Evolutionary conservation across 345 rosid genomes (phyloP), one percentile per base, ranked within the genome.

Genomic region (Eutrema yunnanense): DNA sequence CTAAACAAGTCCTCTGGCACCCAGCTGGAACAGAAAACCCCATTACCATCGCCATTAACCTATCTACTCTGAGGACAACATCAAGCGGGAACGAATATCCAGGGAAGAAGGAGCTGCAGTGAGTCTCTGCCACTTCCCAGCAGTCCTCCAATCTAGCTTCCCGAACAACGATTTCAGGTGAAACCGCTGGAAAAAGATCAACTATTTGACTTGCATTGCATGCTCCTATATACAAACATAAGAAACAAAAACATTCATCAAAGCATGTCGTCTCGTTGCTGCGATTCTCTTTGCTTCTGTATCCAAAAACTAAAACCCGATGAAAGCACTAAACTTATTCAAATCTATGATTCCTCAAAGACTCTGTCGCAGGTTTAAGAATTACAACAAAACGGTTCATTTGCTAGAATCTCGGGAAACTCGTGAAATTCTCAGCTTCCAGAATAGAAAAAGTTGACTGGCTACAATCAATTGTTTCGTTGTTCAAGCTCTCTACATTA

Each of bases 81-180:
- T 88, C 96, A 37, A 95, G 81, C 3, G 97, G 97, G 77, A 95
- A 95, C 2, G 97, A 83, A 67, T 87, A 92, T 14, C 80, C 84
- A 0, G 99, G 99, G 79, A 88, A 90, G 83, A 92, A 95, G 53
- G 92, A 85, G 73, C 92, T 87, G 81, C 97, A 92, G 65, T 92
- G 96, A 73, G 96, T 95, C 86, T 95, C 99, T 3, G 93, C 96
- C 65, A 95, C 96, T 82, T 95, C 96, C 96, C 99, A 95, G 41
- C 92, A 87, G 73, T 95, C 97, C 80, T 90, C 96, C 55, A 88
- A 49, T 69, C 97, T 85, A 22, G 97, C 99, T 84, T 95, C 99
- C 70, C 99, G 82, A 36, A 95, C 96, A 77, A 89, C 82, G 42
- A 95, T 84, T 68, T 88, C 89, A 4, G 93, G 96, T 65, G 96